A percentile compares a stretch with the other conserved stretches of the same genome.
Conservation (phyloP, 2,329 filamentous ascomycete genomes). For the Fragosphaeria purpurea region DNA sequence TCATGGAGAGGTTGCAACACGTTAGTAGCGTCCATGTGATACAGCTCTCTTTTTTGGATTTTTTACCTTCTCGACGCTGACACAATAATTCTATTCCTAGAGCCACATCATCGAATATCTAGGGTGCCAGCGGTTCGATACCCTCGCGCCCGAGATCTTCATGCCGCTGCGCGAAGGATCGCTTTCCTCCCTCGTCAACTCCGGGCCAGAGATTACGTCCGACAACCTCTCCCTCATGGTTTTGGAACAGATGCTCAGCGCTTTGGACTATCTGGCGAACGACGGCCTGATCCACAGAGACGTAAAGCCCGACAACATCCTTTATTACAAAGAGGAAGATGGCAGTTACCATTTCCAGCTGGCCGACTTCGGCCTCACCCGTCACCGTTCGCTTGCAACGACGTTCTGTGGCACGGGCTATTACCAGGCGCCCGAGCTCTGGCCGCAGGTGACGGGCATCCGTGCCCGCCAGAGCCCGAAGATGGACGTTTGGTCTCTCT, state of each 20-base stretch:
- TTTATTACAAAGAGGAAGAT: neutral
- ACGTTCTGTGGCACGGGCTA: neutral
- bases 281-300: neutral
- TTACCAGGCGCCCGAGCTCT: neutral
- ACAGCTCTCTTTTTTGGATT: too few relatives aligned
- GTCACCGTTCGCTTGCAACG: neutral
- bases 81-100: too few relatives aligned
- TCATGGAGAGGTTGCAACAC: too few relatives aligned
- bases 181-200: neutral
- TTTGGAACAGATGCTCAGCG: conserved; percentile 1
- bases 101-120: too few relatives aligned
- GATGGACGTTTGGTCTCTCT: conserved; percentile 1
- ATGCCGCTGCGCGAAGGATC: neutral
- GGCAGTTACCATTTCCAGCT: neutral
- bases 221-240: neutral
- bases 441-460: too few relatives aligned
- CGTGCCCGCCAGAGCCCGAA: neutral
- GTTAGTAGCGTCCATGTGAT: too few relatives aligned
- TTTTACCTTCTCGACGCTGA: too few relatives aligned
- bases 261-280: neutral
- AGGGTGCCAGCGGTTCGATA: neutral
- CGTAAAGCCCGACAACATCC: conserved; percentile 1
- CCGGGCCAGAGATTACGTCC: neutral
- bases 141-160: neutral
- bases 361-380: conserved; percentile 1